Evolutionary conservation across 2,329 filamentous ascomycete species (phyloP).

Genomic region (Phaeoacremonium minimum): DNA sequence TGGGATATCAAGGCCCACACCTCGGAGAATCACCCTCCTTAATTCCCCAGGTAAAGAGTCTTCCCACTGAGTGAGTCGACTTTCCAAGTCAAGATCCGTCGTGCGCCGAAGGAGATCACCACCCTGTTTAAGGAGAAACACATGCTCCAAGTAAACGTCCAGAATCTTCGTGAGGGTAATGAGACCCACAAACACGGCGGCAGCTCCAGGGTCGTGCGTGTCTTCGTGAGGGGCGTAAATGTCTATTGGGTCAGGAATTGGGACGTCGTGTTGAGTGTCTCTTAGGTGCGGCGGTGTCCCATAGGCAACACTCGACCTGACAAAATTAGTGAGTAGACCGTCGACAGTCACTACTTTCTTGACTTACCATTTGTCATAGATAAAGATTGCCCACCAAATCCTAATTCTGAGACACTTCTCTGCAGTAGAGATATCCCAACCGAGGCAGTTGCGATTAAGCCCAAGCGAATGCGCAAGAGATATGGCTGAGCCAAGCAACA

Average conservation of each 20-base stretch:
- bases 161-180: slow-evolving; percentile 37
- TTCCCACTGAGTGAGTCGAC: slow-evolving; percentile 36
- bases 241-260: slow-evolving; percentile 12
- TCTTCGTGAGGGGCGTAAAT: background rate
- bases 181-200: slow-evolving; percentile 36
- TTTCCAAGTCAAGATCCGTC: slow-evolving; percentile 26
- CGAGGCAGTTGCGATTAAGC: slow-evolving; percentile 45
- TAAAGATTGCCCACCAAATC: slow-evolving; percentile 52
- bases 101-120: slow-evolving; percentile 1
- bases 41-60: slow-evolving; percentile 31
- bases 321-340: too few species aligned
- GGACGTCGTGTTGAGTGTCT: slow-evolving; percentile 42
- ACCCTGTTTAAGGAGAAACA: slow-evolving; percentile 11
- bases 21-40: slow-evolving; percentile 35
- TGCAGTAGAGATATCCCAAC: slow-evolving; percentile 45
- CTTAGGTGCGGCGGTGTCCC: slow-evolving; percentile 47
- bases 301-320: slow-evolving; percentile 39
- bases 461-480: slow-evolving; percentile 50
- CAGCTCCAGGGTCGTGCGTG: slow-evolving; percentile 4
- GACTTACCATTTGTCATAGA: slow-evolving; percentile 48
- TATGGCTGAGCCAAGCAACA: slow-evolving; percentile 44
- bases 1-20: slow-evolving; percentile 30
- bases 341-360: too few species aligned
- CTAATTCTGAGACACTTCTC: slow-evolving; percentile 48
- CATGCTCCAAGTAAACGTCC: slow-evolving; percentile 20